Conservation (phyloP, 176 grass and related monocot species). For the Otatea glauca region DNA sequence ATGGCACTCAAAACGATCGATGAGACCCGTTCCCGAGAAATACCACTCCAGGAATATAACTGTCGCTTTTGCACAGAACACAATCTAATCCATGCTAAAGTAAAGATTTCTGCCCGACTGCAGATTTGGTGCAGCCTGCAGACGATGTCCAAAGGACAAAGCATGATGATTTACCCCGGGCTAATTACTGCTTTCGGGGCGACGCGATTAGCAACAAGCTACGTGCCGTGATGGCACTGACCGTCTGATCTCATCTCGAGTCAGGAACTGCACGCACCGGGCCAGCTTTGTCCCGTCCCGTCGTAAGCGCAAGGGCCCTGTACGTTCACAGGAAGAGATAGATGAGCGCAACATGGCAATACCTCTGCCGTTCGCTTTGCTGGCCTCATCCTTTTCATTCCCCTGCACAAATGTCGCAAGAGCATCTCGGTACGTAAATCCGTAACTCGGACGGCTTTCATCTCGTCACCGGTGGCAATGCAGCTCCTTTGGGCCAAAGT, state of each 20-base stretch:
- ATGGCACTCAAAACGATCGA: neutral
- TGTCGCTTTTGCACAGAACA: neutral
- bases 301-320: neutral
- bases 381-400: neutral
- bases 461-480: neutral
- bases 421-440: neutral
- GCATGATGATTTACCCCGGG: neutral
- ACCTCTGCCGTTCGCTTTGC: neutral
- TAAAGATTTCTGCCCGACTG: neutral
- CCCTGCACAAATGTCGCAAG: neutral
- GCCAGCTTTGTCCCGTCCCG: constrained; percentile 3
- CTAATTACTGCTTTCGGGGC: neutral
- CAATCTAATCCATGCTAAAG: neutral
- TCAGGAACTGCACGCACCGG: constrained; percentile 19
- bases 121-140: neutral
- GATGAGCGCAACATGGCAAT: constrained; percentile 16
- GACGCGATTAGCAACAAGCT: neutral
- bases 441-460: neutral
- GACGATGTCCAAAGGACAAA: neutral
- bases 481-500: neutral
- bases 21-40: neutral
- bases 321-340: neutral
- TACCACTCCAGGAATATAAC: too few relatives aligned
- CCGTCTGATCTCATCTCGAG: neutral
- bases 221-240: neutral